A percentile compares a stretch with the other conserved stretches of the same genome.
phyloP scores from a whole-genome alignment of 2,329 filamentous ascomycete genomes.

The Chlorencoelia australis region DNA sequence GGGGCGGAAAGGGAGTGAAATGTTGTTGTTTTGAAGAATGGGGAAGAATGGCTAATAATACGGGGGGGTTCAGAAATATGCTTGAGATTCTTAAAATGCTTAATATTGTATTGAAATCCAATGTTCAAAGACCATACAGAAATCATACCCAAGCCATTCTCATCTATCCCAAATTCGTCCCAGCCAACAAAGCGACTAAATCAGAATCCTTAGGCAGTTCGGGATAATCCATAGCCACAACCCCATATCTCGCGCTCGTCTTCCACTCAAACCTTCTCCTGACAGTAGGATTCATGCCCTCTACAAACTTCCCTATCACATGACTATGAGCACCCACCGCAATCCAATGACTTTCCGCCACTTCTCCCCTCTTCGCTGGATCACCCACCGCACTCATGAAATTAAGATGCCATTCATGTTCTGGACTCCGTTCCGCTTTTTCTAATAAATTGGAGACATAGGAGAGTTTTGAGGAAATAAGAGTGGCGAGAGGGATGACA shows the following conservation, averaged over 20 bases:
- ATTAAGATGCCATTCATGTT: slow-evolving; percentile 31
- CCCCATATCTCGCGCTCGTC: slow-evolving; percentile 22
- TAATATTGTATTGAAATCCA: too few species aligned
- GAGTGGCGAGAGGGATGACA: slow-evolving; percentile 28
- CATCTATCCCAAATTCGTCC: slow-evolving; percentile 34
- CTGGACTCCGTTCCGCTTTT: slow-evolving; percentile 20
- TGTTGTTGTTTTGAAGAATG: too few species aligned
- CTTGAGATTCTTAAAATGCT: too few species aligned
- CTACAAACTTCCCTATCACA: slow-evolving; percentile 32
- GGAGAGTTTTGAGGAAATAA: slow-evolving; percentile 32
- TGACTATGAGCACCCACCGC: slow-evolving; percentile 34
- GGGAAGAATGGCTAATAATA: too few species aligned
- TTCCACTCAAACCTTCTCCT: slow-evolving; percentile 24
- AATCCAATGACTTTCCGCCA: slow-evolving; percentile 35
- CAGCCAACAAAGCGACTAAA: slow-evolving; percentile 31
- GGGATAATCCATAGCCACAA: slow-evolving; percentile 21
- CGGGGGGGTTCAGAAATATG: too few species aligned
- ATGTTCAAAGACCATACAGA: too few species aligned
- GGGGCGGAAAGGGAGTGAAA: too few species aligned
- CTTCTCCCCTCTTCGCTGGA: slow-evolving; percentile 27
- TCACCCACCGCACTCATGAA: slow-evolving; percentile 35
- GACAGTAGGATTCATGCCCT: slow-evolving; percentile 34
- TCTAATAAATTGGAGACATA: slow-evolving; percentile 31
- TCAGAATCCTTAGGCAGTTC: slow-evolving; percentile 28
- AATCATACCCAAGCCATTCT: too few species aligned